Conservation (phyloP, 164 flowering plant species). For the Santalum album region DNA sequence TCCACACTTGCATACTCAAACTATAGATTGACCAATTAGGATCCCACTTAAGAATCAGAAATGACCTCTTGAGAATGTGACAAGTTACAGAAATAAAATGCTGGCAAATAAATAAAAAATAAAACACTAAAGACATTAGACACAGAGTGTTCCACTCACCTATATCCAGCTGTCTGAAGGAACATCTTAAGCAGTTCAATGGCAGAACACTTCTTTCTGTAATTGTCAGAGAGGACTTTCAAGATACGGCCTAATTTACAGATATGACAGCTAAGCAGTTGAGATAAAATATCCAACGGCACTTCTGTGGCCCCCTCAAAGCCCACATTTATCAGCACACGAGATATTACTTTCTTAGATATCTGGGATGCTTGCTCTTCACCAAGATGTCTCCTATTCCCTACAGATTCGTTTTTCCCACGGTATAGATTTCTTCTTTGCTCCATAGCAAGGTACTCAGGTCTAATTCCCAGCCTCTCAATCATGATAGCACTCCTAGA, state of each 20-base stretch:
- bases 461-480: constrained; percentile 86
- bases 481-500: constrained; percentile 75
- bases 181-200: constrained; percentile 84
- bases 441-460: constrained; percentile 59
- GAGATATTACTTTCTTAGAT: constrained; percentile 62
- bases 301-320: constrained; percentile 71
- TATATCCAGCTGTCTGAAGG: constrained; percentile 54
- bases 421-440: constrained; percentile 45
- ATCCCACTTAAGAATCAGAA: too few relatives aligned
- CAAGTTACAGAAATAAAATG: too few relatives aligned
- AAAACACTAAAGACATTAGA: too few relatives aligned
- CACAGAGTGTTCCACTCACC: constrained; percentile 31
- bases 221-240: constrained; percentile 80
- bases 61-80: too few relatives aligned
- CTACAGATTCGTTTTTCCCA: constrained; percentile 43
- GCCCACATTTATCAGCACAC: constrained; percentile 47
- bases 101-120: too few relatives aligned
- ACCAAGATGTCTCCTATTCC: constrained; percentile 38
- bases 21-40: too few relatives aligned
- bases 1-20: too few relatives aligned
- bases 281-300: constrained; percentile 67
- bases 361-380: constrained; percentile 69
- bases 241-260: constrained; percentile 64
- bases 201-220: constrained; percentile 89
- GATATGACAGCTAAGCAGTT: constrained; percentile 66